phyloP scores from a whole-genome alignment of 306 rosid genomes.

The Heteromeles arbutifolia region DNA sequence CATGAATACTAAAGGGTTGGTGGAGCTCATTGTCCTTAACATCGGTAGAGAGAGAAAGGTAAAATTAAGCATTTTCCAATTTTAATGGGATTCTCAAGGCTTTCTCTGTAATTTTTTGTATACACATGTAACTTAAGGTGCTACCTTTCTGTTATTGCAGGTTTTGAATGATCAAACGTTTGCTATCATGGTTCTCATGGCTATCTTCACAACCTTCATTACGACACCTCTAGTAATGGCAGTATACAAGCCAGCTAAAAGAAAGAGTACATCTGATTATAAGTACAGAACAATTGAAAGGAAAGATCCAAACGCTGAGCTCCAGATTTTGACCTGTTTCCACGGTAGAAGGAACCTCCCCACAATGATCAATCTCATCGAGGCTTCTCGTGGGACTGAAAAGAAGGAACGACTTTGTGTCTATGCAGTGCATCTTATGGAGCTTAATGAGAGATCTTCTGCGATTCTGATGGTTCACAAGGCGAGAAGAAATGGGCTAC shows the following conservation, averaged over 20 bases:
- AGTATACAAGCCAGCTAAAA: slow-evolving; percentile 63
- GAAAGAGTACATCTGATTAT: slow-evolving; percentile 31
- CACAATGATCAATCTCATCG: slow-evolving; percentile 62
- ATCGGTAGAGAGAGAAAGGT: slow-evolving; percentile 91
- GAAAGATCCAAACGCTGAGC: slow-evolving; percentile 44
- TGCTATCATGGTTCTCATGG: slow-evolving; percentile 92
- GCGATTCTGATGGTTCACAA: slow-evolving; percentile 61
- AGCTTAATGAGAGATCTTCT: slow-evolving; percentile 60
- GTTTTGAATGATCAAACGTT: slow-evolving; percentile 85
- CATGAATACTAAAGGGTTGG: slow-evolving; percentile 91
- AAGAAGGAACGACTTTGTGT: slow-evolving; percentile 57
- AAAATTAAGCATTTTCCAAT: not conserved
- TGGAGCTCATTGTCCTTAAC: slow-evolving; percentile 87
- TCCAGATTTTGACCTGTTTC: slow-evolving; percentile 64
- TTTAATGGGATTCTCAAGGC: not conserved
- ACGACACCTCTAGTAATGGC: slow-evolving; percentile 71
- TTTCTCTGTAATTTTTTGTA: not conserved
- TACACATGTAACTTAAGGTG: not conserved
- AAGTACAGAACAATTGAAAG: slow-evolving; percentile 50
- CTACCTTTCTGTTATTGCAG: slow-evolving; percentile 28
- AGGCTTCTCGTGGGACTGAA: slow-evolving; percentile 70
- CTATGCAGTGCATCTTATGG: slow-evolving; percentile 82
- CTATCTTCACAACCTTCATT: slow-evolving; percentile 75
- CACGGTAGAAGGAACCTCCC: slow-evolving; percentile 56
- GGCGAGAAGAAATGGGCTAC: slow-evolving; percentile 52